Base-by-base conservation (phyloP, 306 rosid species). In the Benincasa hispida region DNA sequence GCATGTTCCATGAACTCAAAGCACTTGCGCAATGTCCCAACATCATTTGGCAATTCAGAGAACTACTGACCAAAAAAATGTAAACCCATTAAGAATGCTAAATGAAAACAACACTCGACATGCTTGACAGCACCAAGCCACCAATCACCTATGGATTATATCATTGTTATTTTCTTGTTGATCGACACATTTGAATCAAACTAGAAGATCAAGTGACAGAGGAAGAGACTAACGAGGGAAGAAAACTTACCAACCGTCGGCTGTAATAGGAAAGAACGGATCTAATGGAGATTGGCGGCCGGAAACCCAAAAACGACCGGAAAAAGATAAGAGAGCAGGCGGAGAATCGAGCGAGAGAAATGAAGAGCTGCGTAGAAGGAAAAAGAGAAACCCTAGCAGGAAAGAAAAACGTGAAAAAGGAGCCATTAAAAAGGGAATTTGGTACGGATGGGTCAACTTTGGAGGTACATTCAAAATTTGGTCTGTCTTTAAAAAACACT, bases 11-110 rank as follows among this genome's bases (percentile, higher is more conserved):
- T 74, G 74, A 68, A 87, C 84, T 90, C 86, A 87, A 85, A 84
- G 85, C 90, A 90, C 89, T 77, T 88, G 89, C 84, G 62, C 87
- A 80, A 75, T 74, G 32, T 79, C 90, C 90, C 88, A 80, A 8
- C 86, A 84, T 85, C 88, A 85, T 82, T 70, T 83, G 86, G 87
- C 80, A 80, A 7, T 34, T 21, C 30, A 37, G 22, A 17, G 50
- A 45, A 24, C 37, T 3, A 63, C 10, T 18, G 19, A 63, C 68
- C 47, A n/a, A 66, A 35, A 56, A n/a, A 10, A 1, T 37, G 51
- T 35, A 66, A 19, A 21, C 51, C 0, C 50, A 66, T 10, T n/a
- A 10, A 66, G 27, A 66, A 39, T 35, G 24, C 9, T 35, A 37
- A 65, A 62, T 30, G 24, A 62, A 62, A 30, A 62, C 34, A 62